phyloP scores from a whole-genome alignment of 176 grass and related monocot genomes.

The Aegilops speltoides region DNA sequence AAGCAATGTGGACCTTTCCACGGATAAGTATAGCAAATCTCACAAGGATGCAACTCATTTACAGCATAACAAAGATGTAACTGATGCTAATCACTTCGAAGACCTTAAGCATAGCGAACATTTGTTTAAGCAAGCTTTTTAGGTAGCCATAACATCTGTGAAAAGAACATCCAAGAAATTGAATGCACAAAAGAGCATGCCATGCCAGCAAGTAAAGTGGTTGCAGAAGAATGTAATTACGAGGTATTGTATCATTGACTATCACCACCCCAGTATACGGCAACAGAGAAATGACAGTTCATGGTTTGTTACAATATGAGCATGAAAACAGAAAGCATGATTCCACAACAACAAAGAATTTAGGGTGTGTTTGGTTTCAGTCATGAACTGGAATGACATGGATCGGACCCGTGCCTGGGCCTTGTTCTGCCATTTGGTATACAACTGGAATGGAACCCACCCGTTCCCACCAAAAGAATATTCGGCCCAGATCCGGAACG shows the following conservation, averaged over 20 bases:
- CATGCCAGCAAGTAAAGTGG: slow-evolving; percentile 8
- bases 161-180: background rate
- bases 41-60: background rate
- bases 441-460: too few species aligned
- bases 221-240: slow-evolving; percentile 2
- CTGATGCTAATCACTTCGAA: background rate
- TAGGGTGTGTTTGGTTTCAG: too few species aligned
- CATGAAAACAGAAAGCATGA: background rate
- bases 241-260: slow-evolving; percentile 2
- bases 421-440: too few species aligned
- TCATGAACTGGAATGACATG: too few species aligned
- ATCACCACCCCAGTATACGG: background rate
- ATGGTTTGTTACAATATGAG: slow-evolving; percentile 18
- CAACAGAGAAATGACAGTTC: background rate
- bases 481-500: too few species aligned
- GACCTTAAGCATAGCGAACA: background rate
- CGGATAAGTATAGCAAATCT: background rate
- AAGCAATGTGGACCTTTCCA: background rate
- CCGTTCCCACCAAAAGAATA: too few species aligned
- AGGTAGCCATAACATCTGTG: background rate
- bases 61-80: slow-evolving; percentile 13
- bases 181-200: slow-evolving; percentile 1
- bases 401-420: too few species aligned
- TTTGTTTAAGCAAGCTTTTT: slow-evolving; percentile 9
- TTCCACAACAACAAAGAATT: background rate